Base-by-base conservation (phyloP, 2,329 filamentous ascomycete genomes). In the Aspergillus eucalypticola region DNA sequence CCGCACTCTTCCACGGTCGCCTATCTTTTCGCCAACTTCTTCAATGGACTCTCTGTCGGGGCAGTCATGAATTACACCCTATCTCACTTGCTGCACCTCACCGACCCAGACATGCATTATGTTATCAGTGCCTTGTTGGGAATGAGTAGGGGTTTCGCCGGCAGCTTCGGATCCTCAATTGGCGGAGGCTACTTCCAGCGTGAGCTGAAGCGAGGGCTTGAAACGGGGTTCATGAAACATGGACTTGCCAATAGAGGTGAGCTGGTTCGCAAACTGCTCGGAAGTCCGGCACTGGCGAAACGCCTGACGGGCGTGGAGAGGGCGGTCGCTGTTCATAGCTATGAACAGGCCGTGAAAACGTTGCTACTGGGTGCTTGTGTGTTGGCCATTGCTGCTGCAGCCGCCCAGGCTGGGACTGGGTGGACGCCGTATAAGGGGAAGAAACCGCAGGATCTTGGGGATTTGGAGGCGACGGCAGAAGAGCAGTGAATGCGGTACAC, bases 101-200 rank as follows among this genome's bases (percentile, higher is more conserved):
- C 88, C 0, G 79, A 80, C 0, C 81, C 84, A 0, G 81, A 85
- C 6, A 86, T 87, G 1, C 90, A 93, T 68, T 92, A 90, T 69
- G 86, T 95, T 53, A 86, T 89, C 3, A 91, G 89, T 0, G 89
- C 90, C 11, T 79, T 96, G 44, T 76, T 94, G 3, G 86, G 88
- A 27, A 96, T 91, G 0, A 94, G 94, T 75, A 84, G 92, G 3
- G 90, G 90, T 5, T 93, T 95, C 64, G 90, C 90, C 0, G 90
- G 90, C 13, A 90, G 87, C 54, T 95, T 96, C 67, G 91, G 91
- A 2, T 89, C 88, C 1, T 86, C 91, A 0, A 89, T 94, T 51
- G 90, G 90, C 2, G 91, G 91, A 2, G 91, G 91, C 0, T 80
- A 90, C 56, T 94, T 93, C 71, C 81, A 84, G 42, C 83, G 90